Evolutionary conservation across 495 filamentous ascomycete genomes (phyloP), one percentile per base, ranked within the genome.

Genomic region (Penicillium cinerascens): DNA sequence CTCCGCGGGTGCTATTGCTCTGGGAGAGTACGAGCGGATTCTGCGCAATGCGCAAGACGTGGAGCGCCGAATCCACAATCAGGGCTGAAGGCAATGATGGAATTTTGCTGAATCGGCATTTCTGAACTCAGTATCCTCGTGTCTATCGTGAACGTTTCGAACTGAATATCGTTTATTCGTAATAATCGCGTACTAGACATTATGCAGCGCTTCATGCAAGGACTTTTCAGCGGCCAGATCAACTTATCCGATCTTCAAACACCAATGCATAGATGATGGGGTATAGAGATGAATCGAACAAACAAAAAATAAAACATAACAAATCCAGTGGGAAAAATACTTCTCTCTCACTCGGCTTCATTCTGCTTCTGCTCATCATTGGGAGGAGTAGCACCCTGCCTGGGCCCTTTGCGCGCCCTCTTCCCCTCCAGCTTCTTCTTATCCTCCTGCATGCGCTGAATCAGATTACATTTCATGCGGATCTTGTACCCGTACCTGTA

Each of bases 401-500:
- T 22, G 8, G 52, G 38, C 41, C 16, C 37, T 47, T 49, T 59
- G 13, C 40, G 53, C 25, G 54, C 61, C 17, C 65, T 55, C 60
- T 70, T 77, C 22, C 70, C 72, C 51, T 88, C 85, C 33, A 82
- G 63, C 65, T 71, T 82, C 56, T 77, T 81, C 64, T 81, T 79
- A 51, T 92, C 87, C 63, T 83, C 84, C 52, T 86, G 78, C 82
- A 95, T 84, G 42, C 72, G 66, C 51, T 76, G 65, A 47, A 95
- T 89, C 18, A 92, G 70, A 8, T 72, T 71, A 49, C 85, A 89
- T 60, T 72, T 82, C 47, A 66, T 73, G 16, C 90, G 75, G 42
- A 95, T 90, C 56, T 68, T 76, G 18, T 82, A 75, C 0, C 89
- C 89, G 58, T 87, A 91, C 35, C 75, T 78, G 53, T 89, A 95